phyloP scores from a whole-genome alignment of 1,284 basidiomycete species.

The Takashimella koratensis region DNA sequence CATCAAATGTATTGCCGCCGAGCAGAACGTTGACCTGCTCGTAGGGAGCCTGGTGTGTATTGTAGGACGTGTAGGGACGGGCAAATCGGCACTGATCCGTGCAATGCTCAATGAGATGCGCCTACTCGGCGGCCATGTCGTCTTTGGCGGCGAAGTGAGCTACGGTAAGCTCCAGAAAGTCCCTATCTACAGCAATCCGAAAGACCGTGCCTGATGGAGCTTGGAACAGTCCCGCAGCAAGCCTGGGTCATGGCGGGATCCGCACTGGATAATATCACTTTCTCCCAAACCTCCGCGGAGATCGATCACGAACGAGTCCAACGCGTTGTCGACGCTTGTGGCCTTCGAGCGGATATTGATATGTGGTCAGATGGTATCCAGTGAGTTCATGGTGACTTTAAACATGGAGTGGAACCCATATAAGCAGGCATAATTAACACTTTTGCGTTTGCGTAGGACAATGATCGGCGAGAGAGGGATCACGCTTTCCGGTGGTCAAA shows the following conservation, averaged over 20 bases:
- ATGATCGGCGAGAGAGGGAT: slow-evolving; percentile 28
- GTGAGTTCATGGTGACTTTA: slow-evolving; percentile 50
- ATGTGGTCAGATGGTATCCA: slow-evolving; percentile 40
- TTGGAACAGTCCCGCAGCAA: slow-evolving; percentile 56
- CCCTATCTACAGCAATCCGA: too few relatives aligned
- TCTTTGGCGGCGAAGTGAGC: slow-evolving; percentile 62
- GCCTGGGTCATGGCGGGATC: slow-evolving; percentile 72
- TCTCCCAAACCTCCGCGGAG: slow-evolving; percentile 15
- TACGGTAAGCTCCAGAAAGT: slow-evolving; percentile 51
- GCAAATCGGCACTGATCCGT: slow-evolving; percentile 58
- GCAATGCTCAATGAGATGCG: slow-evolving; percentile 74
- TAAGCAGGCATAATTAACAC: too few relatives aligned
- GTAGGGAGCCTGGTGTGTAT: slow-evolving; percentile 32
- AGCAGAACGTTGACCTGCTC: too few relatives aligned
- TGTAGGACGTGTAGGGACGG: slow-evolving; percentile 37
- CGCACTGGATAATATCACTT: slow-evolving; percentile 53
- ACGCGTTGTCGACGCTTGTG: slow-evolving; percentile 26
- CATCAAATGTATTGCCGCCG: too few relatives aligned
- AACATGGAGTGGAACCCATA: too few relatives aligned
- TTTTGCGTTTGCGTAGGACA: too few relatives aligned
- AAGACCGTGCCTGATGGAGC: neutral
- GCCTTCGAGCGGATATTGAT: slow-evolving; percentile 28
- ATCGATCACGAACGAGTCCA: slow-evolving; percentile 21
- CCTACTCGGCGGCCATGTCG: slow-evolving; percentile 57
- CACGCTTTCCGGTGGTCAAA: slow-evolving; percentile 16